phyloP scores from a whole-genome alignment of 2,329 filamentous ascomycete species.

The Venturia nashicola region DNA sequence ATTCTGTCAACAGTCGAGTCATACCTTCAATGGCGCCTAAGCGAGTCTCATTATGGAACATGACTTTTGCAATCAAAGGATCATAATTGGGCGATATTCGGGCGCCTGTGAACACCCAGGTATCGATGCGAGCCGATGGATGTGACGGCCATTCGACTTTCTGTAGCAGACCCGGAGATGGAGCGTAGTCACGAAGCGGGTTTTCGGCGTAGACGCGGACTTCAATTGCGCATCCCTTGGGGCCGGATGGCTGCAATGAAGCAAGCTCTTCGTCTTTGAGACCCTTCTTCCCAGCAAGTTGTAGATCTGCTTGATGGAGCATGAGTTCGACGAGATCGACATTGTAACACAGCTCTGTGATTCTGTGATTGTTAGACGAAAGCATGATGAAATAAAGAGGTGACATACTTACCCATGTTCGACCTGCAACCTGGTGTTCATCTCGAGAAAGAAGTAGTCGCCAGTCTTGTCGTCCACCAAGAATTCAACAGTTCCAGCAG shows the following conservation, averaged over 20 bases:
- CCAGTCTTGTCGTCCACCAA: slow-evolving; percentile 74
- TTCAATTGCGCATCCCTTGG: slow-evolving; percentile 39
- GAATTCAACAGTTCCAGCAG: slow-evolving; percentile 82
- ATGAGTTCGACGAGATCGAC: slow-evolving; percentile 44
- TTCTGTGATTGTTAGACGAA: slow-evolving; percentile 14
- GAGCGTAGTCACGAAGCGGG: slow-evolving; percentile 45
- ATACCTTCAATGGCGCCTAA: slow-evolving; percentile 33
- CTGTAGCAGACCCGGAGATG: slow-evolving; percentile 47
- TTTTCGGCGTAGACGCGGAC: slow-evolving; percentile 46
- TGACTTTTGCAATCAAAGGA: slow-evolving; percentile 46
- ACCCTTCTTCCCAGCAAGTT: slow-evolving; percentile 33
- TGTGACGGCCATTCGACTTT: slow-evolving; percentile 42
- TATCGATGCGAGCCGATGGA: slow-evolving; percentile 44
- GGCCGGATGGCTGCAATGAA: slow-evolving; percentile 29
- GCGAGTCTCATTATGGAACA: slow-evolving; percentile 37
- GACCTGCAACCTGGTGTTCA: slow-evolving; percentile 47
- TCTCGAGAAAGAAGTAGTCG: slow-evolving; percentile 58
- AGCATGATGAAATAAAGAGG: too few species aligned
- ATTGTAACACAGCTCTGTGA: slow-evolving; percentile 44
- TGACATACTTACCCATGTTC: slow-evolving; percentile 32
- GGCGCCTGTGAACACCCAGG: slow-evolving; percentile 48
- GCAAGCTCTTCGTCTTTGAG: slow-evolving; percentile 29
- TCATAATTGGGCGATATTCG: slow-evolving; percentile 47
- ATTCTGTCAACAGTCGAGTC: slow-evolving; percentile 28
- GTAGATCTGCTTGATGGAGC: slow-evolving; percentile 41